These are phyloP conservation scores for Debaryomycetaceae sp. DNA, from an alignment of 1,139 yeast species.

Conservation along the genomic window DNA sequence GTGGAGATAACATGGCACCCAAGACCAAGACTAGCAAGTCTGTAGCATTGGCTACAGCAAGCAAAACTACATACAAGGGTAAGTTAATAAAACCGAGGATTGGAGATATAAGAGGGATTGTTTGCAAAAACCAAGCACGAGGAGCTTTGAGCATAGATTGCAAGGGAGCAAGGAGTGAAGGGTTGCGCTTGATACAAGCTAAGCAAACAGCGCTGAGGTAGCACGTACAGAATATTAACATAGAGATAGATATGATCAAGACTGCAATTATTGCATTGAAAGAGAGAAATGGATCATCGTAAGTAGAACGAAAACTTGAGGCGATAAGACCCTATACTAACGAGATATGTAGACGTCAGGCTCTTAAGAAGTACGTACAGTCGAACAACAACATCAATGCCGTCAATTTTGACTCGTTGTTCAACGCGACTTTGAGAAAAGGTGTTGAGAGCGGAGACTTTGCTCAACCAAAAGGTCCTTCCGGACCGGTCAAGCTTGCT, in stretches of 20 bases:
- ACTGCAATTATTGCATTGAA: conserved; percentile 70
- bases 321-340: conserved; percentile 13
- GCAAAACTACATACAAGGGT: conserved; percentile 53
- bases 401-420: conserved; percentile 67
- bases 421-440: conserved; percentile 76
- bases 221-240: conserved; percentile 13
- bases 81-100: too few species aligned
- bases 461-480: conserved; percentile 83
- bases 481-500: conserved; percentile 67
- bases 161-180: too few species aligned
- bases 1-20: conserved; percentile 20
- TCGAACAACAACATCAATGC: conserved; percentile 59
- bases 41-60: conserved; percentile 24
- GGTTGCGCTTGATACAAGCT: conserved; percentile 1
- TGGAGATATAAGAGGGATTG: too few species aligned
- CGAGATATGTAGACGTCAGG: conserved; percentile 52
- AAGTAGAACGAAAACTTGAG: conserved; percentile 22
- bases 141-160: not conserved
- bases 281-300: conserved; percentile 81
- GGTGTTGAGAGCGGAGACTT: conserved; percentile 79
- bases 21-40: conserved; percentile 23
- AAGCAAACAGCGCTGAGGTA: not conserved
- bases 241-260: conserved; percentile 63
- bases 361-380: conserved; percentile 69
- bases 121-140: not conserved